A percentile compares a stretch with the other conserved stretches of the same genome.
Evolutionary conservation across 768 basidiomycete species (phyloP).

Genomic region (Leccinum disarticulatum): DNA sequence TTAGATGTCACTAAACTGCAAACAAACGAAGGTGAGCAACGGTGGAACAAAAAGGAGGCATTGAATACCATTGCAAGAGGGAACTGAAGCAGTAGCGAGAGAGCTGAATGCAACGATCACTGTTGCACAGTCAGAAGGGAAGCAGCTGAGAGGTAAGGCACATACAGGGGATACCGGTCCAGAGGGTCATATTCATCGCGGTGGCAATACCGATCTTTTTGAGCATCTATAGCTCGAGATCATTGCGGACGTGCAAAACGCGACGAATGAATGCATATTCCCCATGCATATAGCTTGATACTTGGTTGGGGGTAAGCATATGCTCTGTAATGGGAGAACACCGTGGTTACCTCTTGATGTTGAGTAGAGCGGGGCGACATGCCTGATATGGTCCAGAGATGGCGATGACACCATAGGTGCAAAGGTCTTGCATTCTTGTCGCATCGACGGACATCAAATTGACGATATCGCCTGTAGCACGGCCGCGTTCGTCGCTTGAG

Average conservation of each 20-base stretch:
- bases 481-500: constrained; percentile 79
- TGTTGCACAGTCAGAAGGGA: constrained; percentile 14
- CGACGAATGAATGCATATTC: constrained; percentile 85
- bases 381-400: constrained; percentile 87
- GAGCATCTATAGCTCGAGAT: constrained; percentile 79
- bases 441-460: constrained; percentile 92
- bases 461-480: constrained; percentile 89
- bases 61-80: constrained; percentile 73
- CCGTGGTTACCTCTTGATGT: constrained; percentile 70
- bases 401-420: constrained; percentile 79
- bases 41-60: neutral
- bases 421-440: constrained; percentile 74
- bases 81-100: constrained; percentile 76
- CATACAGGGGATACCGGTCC: constrained; percentile 64
- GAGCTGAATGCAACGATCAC: constrained; percentile 82
- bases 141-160: neutral
- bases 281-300: constrained; percentile 94
- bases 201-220: constrained; percentile 77
- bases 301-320: constrained; percentile 36
- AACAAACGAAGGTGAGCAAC: constrained; percentile 2
- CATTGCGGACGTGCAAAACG: constrained; percentile 77
- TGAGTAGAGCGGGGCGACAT: constrained; percentile 34
- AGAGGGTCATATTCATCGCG: constrained; percentile 61
- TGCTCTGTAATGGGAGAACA: neutral
- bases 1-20: constrained; percentile 66